A percentile compares a stretch with the other conserved stretches of the same genome.
These are phyloP conservation scores for Emmonsiellopsis sp. DNA, from an alignment of 2,329 filamentous ascomycete species.

Conservation along the genomic window DNA sequence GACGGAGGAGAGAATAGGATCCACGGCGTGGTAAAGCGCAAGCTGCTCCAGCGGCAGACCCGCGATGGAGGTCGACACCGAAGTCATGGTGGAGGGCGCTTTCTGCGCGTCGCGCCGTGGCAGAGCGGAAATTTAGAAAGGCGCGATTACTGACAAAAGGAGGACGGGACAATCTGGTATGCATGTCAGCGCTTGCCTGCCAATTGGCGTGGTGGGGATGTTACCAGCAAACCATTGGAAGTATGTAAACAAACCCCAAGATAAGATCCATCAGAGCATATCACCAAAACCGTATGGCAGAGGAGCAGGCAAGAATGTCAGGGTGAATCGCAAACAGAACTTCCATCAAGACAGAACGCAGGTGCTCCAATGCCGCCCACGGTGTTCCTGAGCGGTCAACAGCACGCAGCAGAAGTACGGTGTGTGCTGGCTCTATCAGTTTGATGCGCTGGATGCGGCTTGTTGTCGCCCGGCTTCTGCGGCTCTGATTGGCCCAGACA, in stretches of 20 bases:
- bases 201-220: neutral
- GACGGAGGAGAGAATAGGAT: slow-evolving; percentile 69
- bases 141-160: neutral
- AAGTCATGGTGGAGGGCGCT: slow-evolving; percentile 58
- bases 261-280: neutral
- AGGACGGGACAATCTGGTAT: neutral
- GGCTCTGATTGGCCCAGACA: neutral
- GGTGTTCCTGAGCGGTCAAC: neutral
- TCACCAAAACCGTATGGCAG: neutral
- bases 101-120: slow-evolving; percentile 1
- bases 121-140: neutral
- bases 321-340: neutral
- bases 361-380: neutral
- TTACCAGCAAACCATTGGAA: too few species aligned
- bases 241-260: neutral
- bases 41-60: slow-evolving; percentile 70
- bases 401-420: neutral
- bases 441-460: neutral
- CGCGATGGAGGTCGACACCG: slow-evolving; percentile 65
- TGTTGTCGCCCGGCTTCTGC: neutral
- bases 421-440: neutral
- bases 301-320: neutral
- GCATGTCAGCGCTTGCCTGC: neutral
- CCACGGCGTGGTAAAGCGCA: slow-evolving; percentile 79
- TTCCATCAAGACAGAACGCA: neutral